Conservation (phyloP, 108 stramenopile genomes). For the Cyclotella choctawhatcheeana region DNA sequence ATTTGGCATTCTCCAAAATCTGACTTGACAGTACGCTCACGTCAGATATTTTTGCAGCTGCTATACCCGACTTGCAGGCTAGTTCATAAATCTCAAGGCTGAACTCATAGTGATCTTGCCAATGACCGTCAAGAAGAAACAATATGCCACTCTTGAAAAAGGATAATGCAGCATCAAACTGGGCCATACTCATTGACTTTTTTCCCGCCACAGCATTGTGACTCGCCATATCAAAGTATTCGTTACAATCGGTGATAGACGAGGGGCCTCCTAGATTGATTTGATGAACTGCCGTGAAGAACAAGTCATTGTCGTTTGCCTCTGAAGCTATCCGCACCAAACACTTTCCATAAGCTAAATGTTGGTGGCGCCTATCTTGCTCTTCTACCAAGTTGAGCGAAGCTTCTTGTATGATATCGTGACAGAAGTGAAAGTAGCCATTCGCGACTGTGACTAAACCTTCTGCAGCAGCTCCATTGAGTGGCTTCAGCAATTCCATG, state of each 20-base stretch:
- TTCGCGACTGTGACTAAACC: constrained; percentile 14
- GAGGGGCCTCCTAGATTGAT: constrained; percentile 26
- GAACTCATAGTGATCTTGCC: too few relatives aligned
- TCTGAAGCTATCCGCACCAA: not conserved
- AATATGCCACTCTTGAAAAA: constrained; percentile 34
- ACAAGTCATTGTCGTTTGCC: not conserved
- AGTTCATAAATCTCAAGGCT: too few relatives aligned
- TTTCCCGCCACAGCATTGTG: constrained; percentile 40
- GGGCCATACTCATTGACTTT: constrained; percentile 37
- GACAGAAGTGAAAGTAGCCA: constrained; percentile 16
- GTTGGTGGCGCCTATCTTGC: constrained; percentile 1
- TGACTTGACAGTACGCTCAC: too few relatives aligned
- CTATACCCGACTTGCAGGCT: too few relatives aligned
- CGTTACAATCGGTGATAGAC: not conserved
- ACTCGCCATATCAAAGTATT: not conserved
- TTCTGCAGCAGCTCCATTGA: constrained; percentile 15
- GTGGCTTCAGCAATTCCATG: not conserved
- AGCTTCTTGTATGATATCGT: constrained; percentile 34
- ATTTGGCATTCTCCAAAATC: too few relatives aligned
- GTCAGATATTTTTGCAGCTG: too few relatives aligned
- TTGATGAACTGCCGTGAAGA: constrained; percentile 28
- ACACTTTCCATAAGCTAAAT: constrained; percentile 8
- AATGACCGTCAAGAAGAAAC: constrained; percentile 14
- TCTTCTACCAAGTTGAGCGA: constrained; percentile 22
- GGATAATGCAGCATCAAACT: constrained; percentile 14